Evolutionary conservation across 2,329 filamentous ascomycete species (phyloP).

Genomic region (Trichoderma sp.): DNA sequence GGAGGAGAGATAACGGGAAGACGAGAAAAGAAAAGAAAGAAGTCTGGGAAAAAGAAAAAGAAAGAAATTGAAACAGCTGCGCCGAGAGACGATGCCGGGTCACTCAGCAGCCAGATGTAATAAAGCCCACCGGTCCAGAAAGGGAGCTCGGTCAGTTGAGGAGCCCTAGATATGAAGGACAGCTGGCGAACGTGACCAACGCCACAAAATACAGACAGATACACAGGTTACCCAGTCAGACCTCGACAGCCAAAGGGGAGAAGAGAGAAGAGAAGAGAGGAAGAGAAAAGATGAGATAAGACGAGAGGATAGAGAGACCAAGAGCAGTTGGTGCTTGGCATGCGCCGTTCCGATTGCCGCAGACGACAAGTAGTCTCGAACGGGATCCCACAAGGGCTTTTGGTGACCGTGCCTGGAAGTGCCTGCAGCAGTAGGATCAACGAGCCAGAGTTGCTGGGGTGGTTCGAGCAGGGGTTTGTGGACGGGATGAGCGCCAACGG

Average conservation of each 20-base stretch:
- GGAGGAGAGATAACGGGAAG: background rate
- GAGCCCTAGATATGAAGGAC: background rate
- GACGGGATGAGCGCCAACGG: slow-evolving; percentile 9
- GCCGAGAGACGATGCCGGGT: background rate
- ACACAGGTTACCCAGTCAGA: background rate
- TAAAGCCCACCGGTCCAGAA: slow-evolving; percentile 15
- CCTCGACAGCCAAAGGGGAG: background rate
- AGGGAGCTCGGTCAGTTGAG: slow-evolving; percentile 16
- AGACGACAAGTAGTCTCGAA: slow-evolving; percentile 15
- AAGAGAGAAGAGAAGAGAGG: background rate
- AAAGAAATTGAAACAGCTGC: background rate
- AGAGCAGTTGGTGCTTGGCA: slow-evolving; percentile 6
- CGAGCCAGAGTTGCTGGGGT: slow-evolving; percentile 11
- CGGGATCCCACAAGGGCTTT: slow-evolving; percentile 16
- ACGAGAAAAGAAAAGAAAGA: background rate
- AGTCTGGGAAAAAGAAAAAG: background rate
- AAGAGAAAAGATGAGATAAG: background rate
- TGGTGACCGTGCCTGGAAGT: slow-evolving; percentile 18
- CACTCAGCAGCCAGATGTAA: background rate
- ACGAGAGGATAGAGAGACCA: background rate
- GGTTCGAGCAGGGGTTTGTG: slow-evolving; percentile 2
- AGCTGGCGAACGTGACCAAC: background rate
- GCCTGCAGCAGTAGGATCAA: slow-evolving; percentile 20
- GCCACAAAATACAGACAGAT: background rate
- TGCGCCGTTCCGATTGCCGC: slow-evolving; percentile 15